A percentile compares a stretch with the other conserved stretches of the same genome.
Evolutionary conservation across 371 early-diverging fungal genomes (phyloP).

Genomic region (Zopfochytrium polystomum): DNA sequence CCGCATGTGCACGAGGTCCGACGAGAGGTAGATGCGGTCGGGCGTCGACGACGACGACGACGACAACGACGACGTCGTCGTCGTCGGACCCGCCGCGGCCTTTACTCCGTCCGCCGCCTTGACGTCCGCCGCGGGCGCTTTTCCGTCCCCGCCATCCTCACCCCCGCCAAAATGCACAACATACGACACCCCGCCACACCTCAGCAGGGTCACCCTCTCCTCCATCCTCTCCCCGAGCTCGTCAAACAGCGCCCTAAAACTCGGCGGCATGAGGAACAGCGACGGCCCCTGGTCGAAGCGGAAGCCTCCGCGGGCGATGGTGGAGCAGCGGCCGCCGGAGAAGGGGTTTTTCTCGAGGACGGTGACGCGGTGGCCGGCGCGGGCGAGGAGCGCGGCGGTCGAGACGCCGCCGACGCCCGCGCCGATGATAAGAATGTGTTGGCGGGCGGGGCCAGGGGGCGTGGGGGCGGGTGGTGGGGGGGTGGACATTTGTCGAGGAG

Average conservation of each 20-base stretch:
- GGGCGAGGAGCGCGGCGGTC: constrained; percentile 57
- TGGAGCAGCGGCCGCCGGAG: constrained; percentile 58
- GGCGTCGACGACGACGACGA: too few species aligned
- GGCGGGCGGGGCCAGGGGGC: too few species aligned
- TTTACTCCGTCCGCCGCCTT: constrained; percentile 53
- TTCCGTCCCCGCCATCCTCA: too few species aligned
- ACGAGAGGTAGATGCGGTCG: too few species aligned
- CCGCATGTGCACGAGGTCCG: constrained; percentile 55
- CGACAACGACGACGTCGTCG: too few species aligned
- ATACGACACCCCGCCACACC: too few species aligned
- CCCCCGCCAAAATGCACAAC: too few species aligned
- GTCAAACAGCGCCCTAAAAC: constrained; percentile 56
- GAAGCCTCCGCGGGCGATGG: constrained; percentile 47
- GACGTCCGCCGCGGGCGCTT: too few species aligned
- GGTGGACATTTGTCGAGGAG: too few species aligned
- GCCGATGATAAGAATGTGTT: constrained; percentile 31
- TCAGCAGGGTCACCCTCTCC: constrained; percentile 52
- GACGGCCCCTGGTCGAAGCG: constrained; percentile 66
- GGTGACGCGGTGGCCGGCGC: constrained; percentile 53
- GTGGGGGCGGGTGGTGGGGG: too few species aligned
- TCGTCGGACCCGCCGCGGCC: too few species aligned
- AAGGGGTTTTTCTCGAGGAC: constrained; percentile 62
- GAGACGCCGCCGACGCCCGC: constrained; percentile 62
- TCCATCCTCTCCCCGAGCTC: constrained; percentile 55
- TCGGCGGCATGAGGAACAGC: constrained; percentile 59